Evolutionary conservation across 163 green algal genomes (phyloP), one percentile per base, ranked within the genome.

Genomic region (Prototheca stagnorum): DNA sequence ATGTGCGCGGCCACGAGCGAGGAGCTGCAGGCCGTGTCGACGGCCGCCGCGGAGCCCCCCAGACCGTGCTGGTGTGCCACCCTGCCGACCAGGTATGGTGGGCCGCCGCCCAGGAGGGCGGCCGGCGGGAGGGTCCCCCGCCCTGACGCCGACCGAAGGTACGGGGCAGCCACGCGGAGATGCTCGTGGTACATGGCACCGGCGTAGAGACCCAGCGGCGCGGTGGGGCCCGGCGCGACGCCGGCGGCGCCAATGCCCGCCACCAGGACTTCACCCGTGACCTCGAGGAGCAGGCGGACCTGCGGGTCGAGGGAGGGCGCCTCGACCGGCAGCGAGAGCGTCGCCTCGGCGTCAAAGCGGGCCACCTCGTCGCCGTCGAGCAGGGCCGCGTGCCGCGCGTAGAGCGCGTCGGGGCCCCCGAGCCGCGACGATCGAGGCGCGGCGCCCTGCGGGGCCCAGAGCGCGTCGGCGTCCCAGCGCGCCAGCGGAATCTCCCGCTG

Each of bases 11-110:
- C 73, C n/a, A 88, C 75, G 25, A 93, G 62, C 2, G 69, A 80
- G 2, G 68, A 81, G 5, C 69, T 84, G 53, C 82, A 91, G 3
- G 80, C 82, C 2, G 82, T 93, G 65, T 94, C 84, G 19, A 85
- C 69, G n/a, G 61, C 70, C 4, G 85, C 48, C 28, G 69, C 67
- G 12, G 80, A 72, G 16, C 84, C 82, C 25, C 23, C 44, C 22
- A 80, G 45, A 29, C 56, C 59, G 53, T 68, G 74, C 24, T 59
- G 74, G 60, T 74, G 77, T 4, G 67, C 72, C 24, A 74, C 41
- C 6, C 66, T 44, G 26, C 65, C 67, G 15, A 51, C 39, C 21
- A 67, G 46, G 47, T 69, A 75, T 16, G 36, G 47, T 0, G 42
- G 29, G n/a, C 52, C 57, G 29, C 49, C 64, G 40, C 57, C 52